Conservation (phyloP, 2,329 filamentous ascomycete genomes). For the Botrytis squamosa region DNA sequence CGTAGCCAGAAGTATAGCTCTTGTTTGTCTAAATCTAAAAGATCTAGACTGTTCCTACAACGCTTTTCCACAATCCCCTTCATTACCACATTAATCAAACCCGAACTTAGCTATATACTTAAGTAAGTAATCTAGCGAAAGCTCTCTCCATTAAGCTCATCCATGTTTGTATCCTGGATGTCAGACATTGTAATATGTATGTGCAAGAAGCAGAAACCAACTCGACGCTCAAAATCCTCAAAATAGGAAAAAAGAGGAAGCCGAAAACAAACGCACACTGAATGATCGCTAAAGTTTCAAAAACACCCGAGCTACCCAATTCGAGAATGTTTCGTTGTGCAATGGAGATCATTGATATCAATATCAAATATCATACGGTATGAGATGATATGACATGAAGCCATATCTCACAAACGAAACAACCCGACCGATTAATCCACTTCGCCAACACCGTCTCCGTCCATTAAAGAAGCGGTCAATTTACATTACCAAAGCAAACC, state of each 20-base stretch:
- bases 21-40: neutral
- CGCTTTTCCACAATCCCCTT: neutral
- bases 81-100: constrained; percentile 5
- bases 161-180: neutral
- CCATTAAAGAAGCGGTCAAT: neutral
- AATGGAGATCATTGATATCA: constrained; percentile 20
- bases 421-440: neutral
- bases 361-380: neutral
- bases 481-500: constrained; percentile 55
- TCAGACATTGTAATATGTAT: neutral
- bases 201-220: constrained; percentile 3
- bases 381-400: neutral
- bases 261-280: neutral
- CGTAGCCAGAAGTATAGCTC: constrained; percentile 9
- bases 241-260: neutral
- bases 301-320: constrained; percentile 25
- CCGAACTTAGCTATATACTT: neutral
- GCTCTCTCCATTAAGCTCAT: constrained; percentile 1
- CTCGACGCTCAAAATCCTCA: neutral
- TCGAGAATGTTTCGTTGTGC: constrained; percentile 23
- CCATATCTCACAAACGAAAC: neutral
- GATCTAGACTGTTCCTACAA: neutral
- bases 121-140: neutral
- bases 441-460: neutral
- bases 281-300: constrained; percentile 23